These are phyloP conservation scores for Niebla homalea DNA, from an alignment of 495 filamentous ascomycete species.

Conservation along the genomic window DNA sequence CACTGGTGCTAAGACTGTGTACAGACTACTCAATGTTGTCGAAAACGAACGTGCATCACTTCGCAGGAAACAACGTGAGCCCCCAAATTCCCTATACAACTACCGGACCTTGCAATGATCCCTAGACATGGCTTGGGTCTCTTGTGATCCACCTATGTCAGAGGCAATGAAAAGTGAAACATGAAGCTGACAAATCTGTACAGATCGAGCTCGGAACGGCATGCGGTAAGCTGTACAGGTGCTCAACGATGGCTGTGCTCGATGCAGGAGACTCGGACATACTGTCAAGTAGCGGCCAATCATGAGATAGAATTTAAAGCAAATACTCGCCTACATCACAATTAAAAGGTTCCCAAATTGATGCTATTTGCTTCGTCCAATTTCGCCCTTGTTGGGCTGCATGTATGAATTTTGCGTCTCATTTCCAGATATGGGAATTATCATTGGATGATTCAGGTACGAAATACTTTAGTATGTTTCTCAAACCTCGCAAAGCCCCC, in stretches of 20 bases:
- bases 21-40: slow-evolving; percentile 71
- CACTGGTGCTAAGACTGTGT: not conserved
- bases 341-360: too few species aligned
- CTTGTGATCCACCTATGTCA: too few species aligned
- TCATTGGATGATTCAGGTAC: too few species aligned
- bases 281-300: slow-evolving; percentile 31
- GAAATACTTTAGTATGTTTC: too few species aligned
- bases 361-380: too few species aligned
- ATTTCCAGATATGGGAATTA: too few species aligned
- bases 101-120: slow-evolving; percentile 25
- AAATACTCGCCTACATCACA: too few species aligned
- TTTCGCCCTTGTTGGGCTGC: too few species aligned
- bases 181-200: slow-evolving; percentile 23
- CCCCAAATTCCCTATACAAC: not conserved
- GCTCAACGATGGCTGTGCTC: slow-evolving; percentile 86
- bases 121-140: slow-evolving; percentile 14
- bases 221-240: slow-evolving; percentile 71
- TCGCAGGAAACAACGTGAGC: slow-evolving; percentile 93
- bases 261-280: slow-evolving; percentile 99
- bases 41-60: slow-evolving; percentile 93
- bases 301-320: not conserved
- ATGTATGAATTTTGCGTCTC: too few species aligned
- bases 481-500: too few species aligned
- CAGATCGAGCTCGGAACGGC: slow-evolving; percentile 95
- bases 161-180: too few species aligned